phyloP scores from a whole-genome alignment of 2,329 filamentous ascomycete genomes.

The Cercospora canescens region DNA sequence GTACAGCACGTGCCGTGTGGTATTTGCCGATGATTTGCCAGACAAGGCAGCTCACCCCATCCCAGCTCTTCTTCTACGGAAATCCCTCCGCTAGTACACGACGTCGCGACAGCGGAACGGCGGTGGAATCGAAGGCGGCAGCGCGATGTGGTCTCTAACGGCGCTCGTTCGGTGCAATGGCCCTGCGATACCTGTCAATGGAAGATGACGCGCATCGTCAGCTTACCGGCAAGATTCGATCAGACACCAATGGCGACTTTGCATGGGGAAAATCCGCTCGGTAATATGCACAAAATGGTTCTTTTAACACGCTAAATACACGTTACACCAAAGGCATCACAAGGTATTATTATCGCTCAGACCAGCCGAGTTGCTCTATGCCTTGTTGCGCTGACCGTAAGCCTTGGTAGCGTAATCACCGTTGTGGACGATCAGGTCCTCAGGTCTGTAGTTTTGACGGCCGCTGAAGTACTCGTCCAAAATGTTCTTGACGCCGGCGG shows the following conservation, averaged over 20 bases:
- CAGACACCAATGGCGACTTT: neutral
- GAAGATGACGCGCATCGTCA: neutral
- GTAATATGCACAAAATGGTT: constrained; percentile 13
- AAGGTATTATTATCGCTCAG: constrained; percentile 6
- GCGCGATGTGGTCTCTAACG: neutral
- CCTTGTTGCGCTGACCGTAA: constrained; percentile 67
- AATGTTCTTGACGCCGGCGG: constrained; percentile 71
- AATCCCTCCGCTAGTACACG: too few species aligned
- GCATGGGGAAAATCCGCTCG: neutral
- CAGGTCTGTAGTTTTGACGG: constrained; percentile 79
- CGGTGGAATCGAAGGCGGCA: neutral
- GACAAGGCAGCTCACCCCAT: neutral
- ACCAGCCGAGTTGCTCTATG: constrained; percentile 10
- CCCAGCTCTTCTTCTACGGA: neutral
- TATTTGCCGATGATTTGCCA: neutral
- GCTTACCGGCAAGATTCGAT: neutral
- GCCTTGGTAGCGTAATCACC: constrained; percentile 96
- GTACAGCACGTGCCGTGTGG: neutral
- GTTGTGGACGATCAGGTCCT: constrained; percentile 87
- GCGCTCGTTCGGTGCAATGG: too few species aligned
- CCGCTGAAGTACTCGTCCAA: constrained; percentile 88
- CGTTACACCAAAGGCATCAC: constrained; percentile 12
- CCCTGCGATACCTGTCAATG: neutral
- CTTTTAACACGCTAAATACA: constrained; percentile 14
- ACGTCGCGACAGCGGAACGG: too few species aligned